Percentiles rank a stretch among this genome's conserved stretches.
Evolutionary conservation across 805 yeast genomes (phyloP).

Genomic region (Wickerhamomyces subpelliculosus): DNA sequence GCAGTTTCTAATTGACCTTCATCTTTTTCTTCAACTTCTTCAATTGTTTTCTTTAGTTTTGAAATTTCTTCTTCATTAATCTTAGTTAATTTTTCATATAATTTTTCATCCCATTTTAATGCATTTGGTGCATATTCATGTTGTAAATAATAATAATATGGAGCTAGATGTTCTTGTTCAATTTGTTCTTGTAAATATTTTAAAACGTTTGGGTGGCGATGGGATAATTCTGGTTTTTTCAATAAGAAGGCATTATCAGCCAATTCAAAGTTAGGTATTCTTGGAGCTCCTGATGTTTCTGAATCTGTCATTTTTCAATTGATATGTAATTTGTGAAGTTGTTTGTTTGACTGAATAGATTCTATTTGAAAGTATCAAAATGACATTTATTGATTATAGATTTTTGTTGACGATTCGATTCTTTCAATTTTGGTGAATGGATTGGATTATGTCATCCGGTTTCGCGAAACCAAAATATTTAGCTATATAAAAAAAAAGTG

Average conservation of each 20-base stretch:
- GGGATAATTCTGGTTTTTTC: slow-evolving; percentile 30
- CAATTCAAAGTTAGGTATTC: slow-evolving; percentile 74
- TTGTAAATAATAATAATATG: slow-evolving; percentile 69
- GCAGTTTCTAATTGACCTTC: slow-evolving; percentile 85
- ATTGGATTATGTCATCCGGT: too few species aligned
- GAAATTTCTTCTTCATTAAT: slow-evolving; percentile 51
- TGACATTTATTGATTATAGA: too few species aligned
- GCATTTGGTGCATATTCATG: slow-evolving; percentile 32
- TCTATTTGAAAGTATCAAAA: too few species aligned
- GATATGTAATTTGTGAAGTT: too few species aligned
- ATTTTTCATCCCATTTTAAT: slow-evolving; percentile 52
- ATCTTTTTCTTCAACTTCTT: slow-evolving; percentile 46
- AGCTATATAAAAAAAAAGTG: too few species aligned
- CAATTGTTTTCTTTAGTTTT: slow-evolving; percentile 36
- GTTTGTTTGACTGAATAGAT: too few species aligned
- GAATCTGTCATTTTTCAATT: slow-evolving; percentile 7
- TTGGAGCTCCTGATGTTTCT: slow-evolving; percentile 15
- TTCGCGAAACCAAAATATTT: too few species aligned
- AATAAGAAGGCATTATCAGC: slow-evolving; percentile 76
- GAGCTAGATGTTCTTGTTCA: slow-evolving; percentile 61
- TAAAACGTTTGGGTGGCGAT: slow-evolving; percentile 36
- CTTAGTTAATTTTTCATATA: slow-evolving; percentile 43
- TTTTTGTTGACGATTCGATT: too few species aligned
- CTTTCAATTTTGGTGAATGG: too few species aligned
- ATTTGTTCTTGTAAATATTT: slow-evolving; percentile 47